Conservation (phyloP, 1,284 basidiomycete genomes). For the Pyrrhoderma noxium region DNA sequence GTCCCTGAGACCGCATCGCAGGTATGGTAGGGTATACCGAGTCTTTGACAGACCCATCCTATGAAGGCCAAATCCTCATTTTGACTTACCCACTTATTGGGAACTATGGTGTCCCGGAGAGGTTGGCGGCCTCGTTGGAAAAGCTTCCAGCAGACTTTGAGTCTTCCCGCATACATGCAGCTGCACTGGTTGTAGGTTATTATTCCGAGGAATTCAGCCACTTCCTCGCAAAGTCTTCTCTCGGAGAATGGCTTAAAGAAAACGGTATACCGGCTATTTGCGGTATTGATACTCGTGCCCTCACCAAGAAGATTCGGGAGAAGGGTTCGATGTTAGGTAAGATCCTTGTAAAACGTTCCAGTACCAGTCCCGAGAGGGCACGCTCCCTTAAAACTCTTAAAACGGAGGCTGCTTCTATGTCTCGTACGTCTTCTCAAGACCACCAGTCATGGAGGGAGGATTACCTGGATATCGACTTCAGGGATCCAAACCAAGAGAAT, state of each 20-base stretch:
- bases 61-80: slow-evolving; percentile 96
- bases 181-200: slow-evolving; percentile 89
- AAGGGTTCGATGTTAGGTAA: slow-evolving; percentile 90
- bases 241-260: slow-evolving; percentile 93
- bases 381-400: slow-evolving; percentile 24
- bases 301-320: slow-evolving; percentile 95
- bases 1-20: slow-evolving; percentile 28
- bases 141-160: slow-evolving; percentile 81
- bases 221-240: slow-evolving; percentile 84
- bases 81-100: slow-evolving; percentile 96
- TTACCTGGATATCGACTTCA: slow-evolving; percentile 77
- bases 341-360: slow-evolving; percentile 57
- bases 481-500: slow-evolving; percentile 86
- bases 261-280: slow-evolving; percentile 93
- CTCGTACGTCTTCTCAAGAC: slow-evolving; percentile 43
- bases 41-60: slow-evolving; percentile 97
- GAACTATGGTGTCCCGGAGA: slow-evolving; percentile 96
- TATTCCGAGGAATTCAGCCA: slow-evolving; percentile 96
- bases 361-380: slow-evolving; percentile 28
- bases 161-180: slow-evolving; percentile 89
- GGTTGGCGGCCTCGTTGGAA: slow-evolving; percentile 48
- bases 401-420: slow-evolving; percentile 35
- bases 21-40: slow-evolving; percentile 99
- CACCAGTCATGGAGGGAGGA: slow-evolving; percentile 68
- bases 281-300: slow-evolving; percentile 93